Conservation (phyloP, 2,329 filamentous ascomycete genomes). For the Penicillium sp. region DNA sequence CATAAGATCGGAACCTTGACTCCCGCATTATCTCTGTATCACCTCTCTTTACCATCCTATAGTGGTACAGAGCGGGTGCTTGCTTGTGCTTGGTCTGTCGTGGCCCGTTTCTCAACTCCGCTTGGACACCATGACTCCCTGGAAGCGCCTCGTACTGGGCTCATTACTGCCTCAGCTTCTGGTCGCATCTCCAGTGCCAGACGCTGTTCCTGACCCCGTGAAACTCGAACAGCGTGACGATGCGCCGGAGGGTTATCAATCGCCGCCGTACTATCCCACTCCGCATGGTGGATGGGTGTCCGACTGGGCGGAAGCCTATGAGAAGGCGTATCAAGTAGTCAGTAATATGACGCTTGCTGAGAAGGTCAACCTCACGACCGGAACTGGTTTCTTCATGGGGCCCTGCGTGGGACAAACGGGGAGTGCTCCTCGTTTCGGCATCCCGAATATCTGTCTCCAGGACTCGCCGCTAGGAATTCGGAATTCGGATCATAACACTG, state of each 20-base stretch:
- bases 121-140: constrained; percentile 21
- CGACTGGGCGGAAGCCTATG: constrained; percentile 72
- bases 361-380: constrained; percentile 77
- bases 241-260: constrained; percentile 28
- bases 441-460: constrained; percentile 73
- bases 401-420: constrained; percentile 78
- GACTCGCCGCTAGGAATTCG: constrained; percentile 74
- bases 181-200: constrained; percentile 14
- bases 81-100: constrained; percentile 4
- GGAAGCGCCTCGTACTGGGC: constrained; percentile 21
- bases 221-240: constrained; percentile 23
- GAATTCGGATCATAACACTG: constrained; percentile 74
- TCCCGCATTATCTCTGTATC: not conserved
- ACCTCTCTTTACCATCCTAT: not conserved
- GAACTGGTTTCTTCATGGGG: constrained; percentile 73
- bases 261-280: constrained; percentile 71
- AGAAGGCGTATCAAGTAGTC: constrained; percentile 70
- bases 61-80: constrained; percentile 2
- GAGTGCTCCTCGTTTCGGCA: constrained; percentile 69
- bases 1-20: not conserved
- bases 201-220: constrained; percentile 2
- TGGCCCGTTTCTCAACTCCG: constrained; percentile 3
- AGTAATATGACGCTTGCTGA: constrained; percentile 78
- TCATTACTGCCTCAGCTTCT: constrained; percentile 18
- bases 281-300: constrained; percentile 72